Evolutionary conservation across 176 grass and related monocot species (phyloP), one percentile per base, ranked within the genome.

Genomic region (Guadua angustifolia): DNA sequence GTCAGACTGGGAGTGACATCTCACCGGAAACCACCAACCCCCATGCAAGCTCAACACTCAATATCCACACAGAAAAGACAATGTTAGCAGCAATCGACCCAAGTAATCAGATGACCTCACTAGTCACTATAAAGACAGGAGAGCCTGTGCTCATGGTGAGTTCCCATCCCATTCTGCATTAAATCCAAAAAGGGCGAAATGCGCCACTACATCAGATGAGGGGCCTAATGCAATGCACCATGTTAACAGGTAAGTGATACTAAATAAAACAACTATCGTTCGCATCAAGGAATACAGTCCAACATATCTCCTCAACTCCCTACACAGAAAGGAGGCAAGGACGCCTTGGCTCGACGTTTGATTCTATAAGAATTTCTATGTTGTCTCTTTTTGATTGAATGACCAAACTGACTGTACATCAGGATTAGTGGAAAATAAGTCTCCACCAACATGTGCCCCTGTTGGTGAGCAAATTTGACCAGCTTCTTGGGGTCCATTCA

Each of bases 341-440:
- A 81, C 78, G 66, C 69, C 79, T 83, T 82, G 79, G 47, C 73
- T 36, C 57, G 16, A 81, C 56, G 50, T 71, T 77, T 77, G 44
- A n/a, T 82, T 78, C 59, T 86, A 78, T 86, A 71, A 77, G 53
- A 35, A 55, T 11, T 78, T 81, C 84, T 79, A 91, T 81, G 81
- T 58, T 38, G 86, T 86, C 47, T 88, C 89, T 45, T 83, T 87
- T 85, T 93, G 62, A 93, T 92, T 82, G 80, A 93, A 91, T 5
- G 90, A 93, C 92, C 92, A 98, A 49, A 91, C 71, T 67, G 95
- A 91, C 62, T 93, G 88, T 81, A 90, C 73, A 90, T 89, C 92
- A 39, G 89, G 86, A 81, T 89, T 89, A 26, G 92, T 42, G 44
- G 92, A 86, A 87, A 93, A 98, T 66, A 95, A 81, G 72, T 86